Percentiles rank a stretch among this genome's conserved stretches.
Conservation (phyloP, 371 early-diverging fungal genomes). For the Mortierella sp. region DNA sequence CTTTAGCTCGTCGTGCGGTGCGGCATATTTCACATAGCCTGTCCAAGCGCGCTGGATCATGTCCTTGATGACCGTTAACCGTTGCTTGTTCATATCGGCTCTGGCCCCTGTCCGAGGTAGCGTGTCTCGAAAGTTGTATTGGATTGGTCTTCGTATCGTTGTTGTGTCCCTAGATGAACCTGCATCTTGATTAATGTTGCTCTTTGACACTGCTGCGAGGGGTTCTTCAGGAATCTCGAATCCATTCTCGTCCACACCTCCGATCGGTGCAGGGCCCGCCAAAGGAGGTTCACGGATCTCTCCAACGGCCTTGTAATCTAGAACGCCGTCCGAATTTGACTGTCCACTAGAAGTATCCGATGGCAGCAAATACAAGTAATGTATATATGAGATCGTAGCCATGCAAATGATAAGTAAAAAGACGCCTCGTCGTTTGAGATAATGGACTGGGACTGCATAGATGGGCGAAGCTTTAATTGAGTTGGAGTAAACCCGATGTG, state of each 20-base stretch:
- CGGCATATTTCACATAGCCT: constrained; percentile 67
- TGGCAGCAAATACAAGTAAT: constrained; percentile 13
- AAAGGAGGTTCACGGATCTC: constrained; percentile 24
- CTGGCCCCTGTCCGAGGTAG: not conserved
- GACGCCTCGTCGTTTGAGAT: constrained; percentile 28
- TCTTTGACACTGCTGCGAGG: not conserved
- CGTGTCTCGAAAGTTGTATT: constrained; percentile 14
- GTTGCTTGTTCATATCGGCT: constrained; percentile 3
- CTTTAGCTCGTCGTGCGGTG: constrained; percentile 69
- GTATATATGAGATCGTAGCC: constrained; percentile 23
- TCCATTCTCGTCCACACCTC: constrained; percentile 32
- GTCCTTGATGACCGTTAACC: constrained; percentile 1
- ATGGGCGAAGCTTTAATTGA: constrained; percentile 17
- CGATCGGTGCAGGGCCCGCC: constrained; percentile 26
- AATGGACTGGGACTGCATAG: constrained; percentile 22
- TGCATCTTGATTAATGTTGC: not conserved
- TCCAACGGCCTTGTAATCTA: constrained; percentile 10
- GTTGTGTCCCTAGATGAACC: not conserved
- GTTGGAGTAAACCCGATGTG: constrained; percentile 9
- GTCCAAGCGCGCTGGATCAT: constrained; percentile 65
- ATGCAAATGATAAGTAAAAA: constrained; percentile 27
- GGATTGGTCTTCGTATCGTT: constrained; percentile 13
- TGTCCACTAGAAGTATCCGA: not conserved
- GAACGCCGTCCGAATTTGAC: not conserved
- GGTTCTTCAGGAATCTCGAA: constrained; percentile 24